These are phyloP conservation scores for Amyloporia xantha DNA, from an alignment of 768 basidiomycete species.

Conservation along the genomic window DNA sequence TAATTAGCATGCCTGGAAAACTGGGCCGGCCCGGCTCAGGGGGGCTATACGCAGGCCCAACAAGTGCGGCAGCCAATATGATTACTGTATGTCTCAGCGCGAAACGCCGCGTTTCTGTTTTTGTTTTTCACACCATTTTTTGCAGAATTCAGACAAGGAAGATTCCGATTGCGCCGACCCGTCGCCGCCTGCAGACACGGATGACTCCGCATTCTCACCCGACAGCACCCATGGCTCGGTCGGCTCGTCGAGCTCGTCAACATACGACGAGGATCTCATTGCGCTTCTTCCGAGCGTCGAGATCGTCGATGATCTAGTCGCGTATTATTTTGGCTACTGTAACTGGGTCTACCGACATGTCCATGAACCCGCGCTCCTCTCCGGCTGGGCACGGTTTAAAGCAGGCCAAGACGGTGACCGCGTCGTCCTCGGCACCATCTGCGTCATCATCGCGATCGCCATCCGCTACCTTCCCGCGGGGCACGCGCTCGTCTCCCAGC, in stretches of 20 bases:
- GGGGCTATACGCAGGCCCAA: slow-evolving; percentile 75
- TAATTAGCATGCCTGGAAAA: slow-evolving; percentile 50
- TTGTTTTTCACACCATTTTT: not conserved
- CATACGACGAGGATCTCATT: slow-evolving; percentile 71
- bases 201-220: slow-evolving; percentile 23
- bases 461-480: slow-evolving; percentile 63
- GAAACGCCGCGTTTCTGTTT: too few relatives aligned
- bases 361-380: slow-evolving; percentile 52
- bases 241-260: slow-evolving; percentile 2
- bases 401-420: slow-evolving; percentile 58
- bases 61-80: slow-evolving; percentile 66
- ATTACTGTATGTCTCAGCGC: slow-evolving; percentile 46
- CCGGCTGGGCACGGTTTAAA: slow-evolving; percentile 73
- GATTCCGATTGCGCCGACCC: not conserved
- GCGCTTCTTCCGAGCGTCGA: slow-evolving; percentile 56
- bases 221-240: slow-evolving; percentile 34
- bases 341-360: slow-evolving; percentile 85
- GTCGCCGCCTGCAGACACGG: not conserved
- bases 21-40: slow-evolving; percentile 58
- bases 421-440: slow-evolving; percentile 63
- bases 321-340: slow-evolving; percentile 79
- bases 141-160: slow-evolving; percentile 4
- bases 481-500: slow-evolving; percentile 51
- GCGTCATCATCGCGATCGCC: slow-evolving; percentile 68
- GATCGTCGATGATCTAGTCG: slow-evolving; percentile 65